These are phyloP conservation scores for Leccinum aurantiacum DNA, from an alignment of 768 basidiomycete genomes.

Conservation along the genomic window DNA sequence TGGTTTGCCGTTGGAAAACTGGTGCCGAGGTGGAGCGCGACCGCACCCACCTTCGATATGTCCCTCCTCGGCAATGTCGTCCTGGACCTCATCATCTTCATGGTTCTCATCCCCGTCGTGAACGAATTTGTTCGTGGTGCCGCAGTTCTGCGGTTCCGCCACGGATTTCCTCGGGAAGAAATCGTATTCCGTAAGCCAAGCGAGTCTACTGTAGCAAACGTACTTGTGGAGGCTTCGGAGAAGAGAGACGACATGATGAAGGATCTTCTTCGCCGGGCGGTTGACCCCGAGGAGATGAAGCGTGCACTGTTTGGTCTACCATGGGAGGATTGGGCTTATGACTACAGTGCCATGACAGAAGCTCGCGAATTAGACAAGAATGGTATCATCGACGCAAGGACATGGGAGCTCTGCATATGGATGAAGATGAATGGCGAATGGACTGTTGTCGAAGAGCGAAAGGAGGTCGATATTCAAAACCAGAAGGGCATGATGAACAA, in stretches of 20 bases:
- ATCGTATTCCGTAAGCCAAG: constrained; percentile 34
- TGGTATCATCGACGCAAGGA: constrained; percentile 21
- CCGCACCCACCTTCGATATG: constrained; percentile 17
- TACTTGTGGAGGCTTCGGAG: constrained; percentile 25
- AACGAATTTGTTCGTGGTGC: constrained; percentile 22
- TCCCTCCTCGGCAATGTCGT: constrained; percentile 25
- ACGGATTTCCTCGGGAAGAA: constrained; percentile 31
- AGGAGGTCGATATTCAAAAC: constrained; percentile 19
- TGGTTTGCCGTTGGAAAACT: constrained; percentile 27
- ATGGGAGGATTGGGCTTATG: constrained; percentile 36
- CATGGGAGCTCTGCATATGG: constrained; percentile 35
- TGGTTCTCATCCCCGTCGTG: constrained; percentile 26
- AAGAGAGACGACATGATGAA: constrained; percentile 28
- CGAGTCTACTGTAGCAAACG: constrained; percentile 24
- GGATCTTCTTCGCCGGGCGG: constrained; percentile 28
- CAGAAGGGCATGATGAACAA: constrained; percentile 31
- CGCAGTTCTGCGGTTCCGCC: constrained; percentile 23
- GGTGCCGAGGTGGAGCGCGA: constrained; percentile 8
- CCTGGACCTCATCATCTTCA: constrained; percentile 29
- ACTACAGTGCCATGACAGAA: constrained; percentile 30
- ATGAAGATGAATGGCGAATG: constrained; percentile 32
- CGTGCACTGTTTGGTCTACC: constrained; percentile 26
- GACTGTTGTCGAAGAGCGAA: constrained; percentile 31
- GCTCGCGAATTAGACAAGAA: constrained; percentile 23
- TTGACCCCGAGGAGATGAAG: constrained; percentile 32